These are phyloP conservation scores for Ceratocystis papillata DNA, from an alignment of 2,329 filamentous ascomycete species.

Conservation along the genomic window DNA sequence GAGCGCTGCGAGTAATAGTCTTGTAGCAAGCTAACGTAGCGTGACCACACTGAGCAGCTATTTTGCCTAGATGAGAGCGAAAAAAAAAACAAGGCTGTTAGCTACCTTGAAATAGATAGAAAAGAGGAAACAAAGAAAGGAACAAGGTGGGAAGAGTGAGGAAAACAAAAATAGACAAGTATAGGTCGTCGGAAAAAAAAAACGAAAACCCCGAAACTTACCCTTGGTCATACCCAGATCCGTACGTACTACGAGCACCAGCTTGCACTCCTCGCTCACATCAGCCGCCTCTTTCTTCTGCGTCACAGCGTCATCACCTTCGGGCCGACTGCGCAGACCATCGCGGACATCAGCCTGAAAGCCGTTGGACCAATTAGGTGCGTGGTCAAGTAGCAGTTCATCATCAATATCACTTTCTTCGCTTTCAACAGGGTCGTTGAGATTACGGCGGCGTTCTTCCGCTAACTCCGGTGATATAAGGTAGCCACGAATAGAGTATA, in stretches of 20 bases:
- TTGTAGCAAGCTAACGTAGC: slow-evolving; percentile 99
- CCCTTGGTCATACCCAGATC: slow-evolving; percentile 97
- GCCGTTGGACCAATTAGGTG: slow-evolving; percentile 56
- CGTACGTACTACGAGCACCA: slow-evolving; percentile 82
- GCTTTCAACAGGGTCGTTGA: slow-evolving; percentile 53
- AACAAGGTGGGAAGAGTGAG: slow-evolving; percentile 3
- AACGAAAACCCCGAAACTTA: slow-evolving; percentile 34
- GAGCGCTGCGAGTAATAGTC: slow-evolving; percentile 50
- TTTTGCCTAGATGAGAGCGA: slow-evolving; percentile 58
- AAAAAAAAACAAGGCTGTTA: slow-evolving; percentile 7
- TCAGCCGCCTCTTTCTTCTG: slow-evolving; percentile 31
- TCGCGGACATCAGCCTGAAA: slow-evolving; percentile 49
- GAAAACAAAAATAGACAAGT: slow-evolving; percentile 2
- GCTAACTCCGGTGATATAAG: slow-evolving; percentile 46
- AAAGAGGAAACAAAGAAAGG: neutral
- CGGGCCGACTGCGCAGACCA: slow-evolving; percentile 36
- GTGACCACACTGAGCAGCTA: slow-evolving; percentile 88
- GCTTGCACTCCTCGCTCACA: slow-evolving; percentile 72
- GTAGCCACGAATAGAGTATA: slow-evolving; percentile 57
- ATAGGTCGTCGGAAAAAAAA: neutral
- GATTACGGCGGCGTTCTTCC: slow-evolving; percentile 46
- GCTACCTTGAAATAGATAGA: neutral
- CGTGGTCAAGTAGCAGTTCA: slow-evolving; percentile 51
- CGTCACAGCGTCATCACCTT: slow-evolving; percentile 30
- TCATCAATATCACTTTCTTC: slow-evolving; percentile 59